These are phyloP conservation scores for Penicillium freii DNA, from an alignment of 2,329 filamentous ascomycete species.

Conservation along the genomic window DNA sequence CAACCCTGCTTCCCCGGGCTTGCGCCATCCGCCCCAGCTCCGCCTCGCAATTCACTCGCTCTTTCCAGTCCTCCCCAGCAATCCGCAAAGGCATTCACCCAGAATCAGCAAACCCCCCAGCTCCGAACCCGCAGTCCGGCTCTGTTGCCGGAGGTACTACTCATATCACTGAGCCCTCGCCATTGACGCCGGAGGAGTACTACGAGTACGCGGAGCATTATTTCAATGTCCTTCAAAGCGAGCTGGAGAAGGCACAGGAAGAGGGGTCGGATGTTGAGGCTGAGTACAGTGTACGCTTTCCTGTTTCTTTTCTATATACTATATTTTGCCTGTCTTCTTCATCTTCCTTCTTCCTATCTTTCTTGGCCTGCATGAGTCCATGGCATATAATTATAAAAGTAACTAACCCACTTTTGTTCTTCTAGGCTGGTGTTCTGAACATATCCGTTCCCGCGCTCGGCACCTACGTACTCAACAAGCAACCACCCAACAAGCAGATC, in stretches of 20 bases:
- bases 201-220: slow-evolving; percentile 75
- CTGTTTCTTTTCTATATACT: too few relatives aligned
- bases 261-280: slow-evolving; percentile 72
- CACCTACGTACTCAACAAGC: slow-evolving; percentile 95
- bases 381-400: not conserved
- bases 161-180: slow-evolving; percentile 55
- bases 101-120: slow-evolving; percentile 54
- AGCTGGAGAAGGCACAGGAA: slow-evolving; percentile 74
- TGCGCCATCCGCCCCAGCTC: slow-evolving; percentile 11
- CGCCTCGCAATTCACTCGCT: slow-evolving; percentile 13
- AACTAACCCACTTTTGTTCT: not conserved
- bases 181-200: slow-evolving; percentile 70
- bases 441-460: slow-evolving; percentile 68
- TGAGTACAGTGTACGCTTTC: slow-evolving; percentile 73
- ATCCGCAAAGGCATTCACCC: slow-evolving; percentile 57
- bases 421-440: slow-evolving; percentile 79
- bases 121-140: slow-evolving; percentile 39
- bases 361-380: not conserved
- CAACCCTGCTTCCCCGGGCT: slow-evolving; percentile 15
- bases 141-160: slow-evolving; percentile 44
- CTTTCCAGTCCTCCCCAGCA: slow-evolving; percentile 39
- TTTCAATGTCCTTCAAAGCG: slow-evolving; percentile 58
- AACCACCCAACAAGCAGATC: slow-evolving; percentile 95
- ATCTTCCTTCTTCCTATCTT: not conserved
- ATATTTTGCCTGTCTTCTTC: not conserved